phyloP scores from a whole-genome alignment of 768 basidiomycete genomes.

The Harrya chromipes region DNA sequence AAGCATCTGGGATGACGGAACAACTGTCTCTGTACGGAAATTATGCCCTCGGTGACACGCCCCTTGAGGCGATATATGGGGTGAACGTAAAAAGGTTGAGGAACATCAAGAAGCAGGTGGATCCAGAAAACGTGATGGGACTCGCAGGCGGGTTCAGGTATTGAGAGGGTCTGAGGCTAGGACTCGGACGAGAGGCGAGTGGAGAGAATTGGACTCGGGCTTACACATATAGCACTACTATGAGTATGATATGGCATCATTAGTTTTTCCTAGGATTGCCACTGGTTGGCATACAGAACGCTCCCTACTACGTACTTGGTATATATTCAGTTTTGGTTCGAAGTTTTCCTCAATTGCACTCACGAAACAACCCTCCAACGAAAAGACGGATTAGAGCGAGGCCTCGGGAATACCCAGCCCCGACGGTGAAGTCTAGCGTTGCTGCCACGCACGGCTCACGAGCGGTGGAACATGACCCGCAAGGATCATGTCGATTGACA shows the following conservation, averaged over 20 bases:
- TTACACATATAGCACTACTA: constrained; percentile 4
- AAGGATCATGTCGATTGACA: constrained; percentile 12
- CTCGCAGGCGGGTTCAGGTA: constrained; percentile 67
- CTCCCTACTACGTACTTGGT: too few species aligned
- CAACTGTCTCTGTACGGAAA: constrained; percentile 54
- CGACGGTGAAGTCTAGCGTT: constrained; percentile 1
- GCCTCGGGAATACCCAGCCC: constrained; percentile 4
- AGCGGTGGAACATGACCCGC: constrained; percentile 8
- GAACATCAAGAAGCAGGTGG: constrained; percentile 42
- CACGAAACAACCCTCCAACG: not conserved
- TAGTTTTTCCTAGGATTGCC: not conserved
- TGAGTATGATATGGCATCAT: not conserved
- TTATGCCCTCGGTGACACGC: constrained; percentile 54
- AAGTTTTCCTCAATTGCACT: not conserved
- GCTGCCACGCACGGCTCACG: constrained; percentile 2
- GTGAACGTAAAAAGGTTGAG: constrained; percentile 40
- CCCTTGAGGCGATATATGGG: constrained; percentile 50
- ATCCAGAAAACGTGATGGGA: constrained; percentile 61
- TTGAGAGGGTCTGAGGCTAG: constrained; percentile 18
- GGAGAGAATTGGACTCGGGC: not conserved
- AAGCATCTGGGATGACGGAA: constrained; percentile 40
- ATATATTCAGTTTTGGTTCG: too few species aligned
- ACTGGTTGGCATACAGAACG: not conserved
- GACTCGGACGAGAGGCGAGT: too few species aligned
- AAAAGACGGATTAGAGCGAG: not conserved